Conservation (phyloP, 176 grass and related monocot species). For the Cocos nucifera region DNA sequence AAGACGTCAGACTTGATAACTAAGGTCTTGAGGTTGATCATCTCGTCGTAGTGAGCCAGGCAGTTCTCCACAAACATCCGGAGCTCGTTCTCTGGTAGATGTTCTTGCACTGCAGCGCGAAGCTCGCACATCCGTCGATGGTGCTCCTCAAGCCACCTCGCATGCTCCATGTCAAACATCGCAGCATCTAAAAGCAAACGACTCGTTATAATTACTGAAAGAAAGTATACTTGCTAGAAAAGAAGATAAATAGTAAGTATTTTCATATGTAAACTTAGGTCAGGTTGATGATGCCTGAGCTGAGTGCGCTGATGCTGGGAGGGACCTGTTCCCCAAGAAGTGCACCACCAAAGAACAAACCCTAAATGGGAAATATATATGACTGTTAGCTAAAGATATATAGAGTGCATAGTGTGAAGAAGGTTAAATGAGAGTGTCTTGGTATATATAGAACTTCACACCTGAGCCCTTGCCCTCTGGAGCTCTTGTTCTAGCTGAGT, state of each 20-base stretch:
- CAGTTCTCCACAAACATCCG: constrained; percentile 31
- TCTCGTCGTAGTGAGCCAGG: constrained; percentile 23
- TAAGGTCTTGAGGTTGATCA: constrained; percentile 35
- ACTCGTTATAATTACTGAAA: not conserved
- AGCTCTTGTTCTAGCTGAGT: constrained; percentile 49
- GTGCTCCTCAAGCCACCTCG: constrained; percentile 10
- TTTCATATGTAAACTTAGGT: not conserved
- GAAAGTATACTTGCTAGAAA: not conserved
- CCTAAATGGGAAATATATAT: not conserved
- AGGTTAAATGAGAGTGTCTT: not conserved
- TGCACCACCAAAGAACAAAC: constrained; percentile 3
- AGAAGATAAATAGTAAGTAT: not conserved
- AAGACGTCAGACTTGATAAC: constrained; percentile 34
- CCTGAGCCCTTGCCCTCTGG: constrained; percentile 38
- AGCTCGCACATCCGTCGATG: constrained; percentile 1
- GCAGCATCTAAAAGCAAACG: not conserved
- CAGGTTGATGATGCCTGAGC: constrained; percentile 28
- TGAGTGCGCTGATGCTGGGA: constrained; percentile 26
- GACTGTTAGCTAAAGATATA: too few relatives aligned
- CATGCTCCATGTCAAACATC: constrained; percentile 12
- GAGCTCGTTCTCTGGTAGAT: constrained; percentile 11
- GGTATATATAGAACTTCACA: not conserved
- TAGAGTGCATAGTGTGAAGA: too few relatives aligned
- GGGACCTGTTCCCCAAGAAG: constrained; percentile 26
- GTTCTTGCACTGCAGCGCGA: constrained; percentile 3